phyloP scores from a whole-genome alignment of 495 filamentous ascomycete genomes.

The Chlorociboria aeruginascens region DNA sequence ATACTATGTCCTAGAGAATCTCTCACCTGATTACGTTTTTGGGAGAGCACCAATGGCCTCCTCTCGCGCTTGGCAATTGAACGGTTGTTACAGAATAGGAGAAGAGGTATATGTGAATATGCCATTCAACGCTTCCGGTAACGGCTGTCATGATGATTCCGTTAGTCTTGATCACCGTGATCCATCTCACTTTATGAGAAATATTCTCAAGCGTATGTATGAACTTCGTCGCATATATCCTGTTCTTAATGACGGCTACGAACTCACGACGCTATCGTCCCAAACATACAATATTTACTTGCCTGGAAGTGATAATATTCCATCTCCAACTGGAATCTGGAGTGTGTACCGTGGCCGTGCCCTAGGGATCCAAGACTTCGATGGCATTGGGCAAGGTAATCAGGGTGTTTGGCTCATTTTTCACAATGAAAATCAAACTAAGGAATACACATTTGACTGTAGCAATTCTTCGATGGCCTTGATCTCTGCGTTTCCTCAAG shows the following conservation, averaged over 20 bases:
- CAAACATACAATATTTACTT: slow-evolving; percentile 40
- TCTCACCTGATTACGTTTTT: slow-evolving; percentile 58
- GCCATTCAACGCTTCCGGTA: slow-evolving; percentile 39
- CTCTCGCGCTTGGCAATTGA: slow-evolving; percentile 53
- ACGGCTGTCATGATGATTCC: slow-evolving; percentile 46
- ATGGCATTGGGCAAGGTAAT: slow-evolving; percentile 12
- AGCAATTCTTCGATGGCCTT: not conserved
- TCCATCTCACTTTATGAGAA: slow-evolving; percentile 29
- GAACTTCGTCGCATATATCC: slow-evolving; percentile 46
- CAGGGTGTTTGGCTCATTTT: not conserved
- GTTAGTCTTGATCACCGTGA: slow-evolving; percentile 51
- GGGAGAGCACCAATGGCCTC: slow-evolving; percentile 58
- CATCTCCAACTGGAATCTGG: slow-evolving; percentile 59
- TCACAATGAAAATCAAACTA: not conserved
- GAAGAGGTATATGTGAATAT: slow-evolving; percentile 45
- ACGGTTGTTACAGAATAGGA: slow-evolving; percentile 52
- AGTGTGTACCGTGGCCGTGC: slow-evolving; percentile 44
- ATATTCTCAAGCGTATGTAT: slow-evolving; percentile 57
- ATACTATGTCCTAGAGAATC: slow-evolving; percentile 55
- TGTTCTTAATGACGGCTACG: slow-evolving; percentile 53
- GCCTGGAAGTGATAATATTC: slow-evolving; percentile 38
- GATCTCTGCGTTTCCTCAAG: slow-evolving; percentile 5
- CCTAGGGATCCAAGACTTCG: slow-evolving; percentile 37
- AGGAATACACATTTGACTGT: not conserved
- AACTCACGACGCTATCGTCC: slow-evolving; percentile 47